A percentile compares a stretch with the other conserved stretches of the same genome.
phyloP scores from a whole-genome alignment of 306 rosid genomes.

The Spatholobus suberectus region DNA sequence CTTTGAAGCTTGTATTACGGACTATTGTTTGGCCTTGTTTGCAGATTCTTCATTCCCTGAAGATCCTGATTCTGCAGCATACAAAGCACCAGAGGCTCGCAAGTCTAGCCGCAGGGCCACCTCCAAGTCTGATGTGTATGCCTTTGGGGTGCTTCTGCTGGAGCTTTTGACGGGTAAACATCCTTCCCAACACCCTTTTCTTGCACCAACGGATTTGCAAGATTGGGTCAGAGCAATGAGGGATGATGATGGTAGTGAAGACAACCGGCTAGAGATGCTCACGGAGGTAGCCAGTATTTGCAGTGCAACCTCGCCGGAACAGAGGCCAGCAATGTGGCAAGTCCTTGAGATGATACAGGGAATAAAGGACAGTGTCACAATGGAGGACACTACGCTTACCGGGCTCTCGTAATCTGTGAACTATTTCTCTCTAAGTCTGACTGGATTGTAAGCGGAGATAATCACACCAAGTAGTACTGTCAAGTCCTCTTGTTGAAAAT shows the following conservation, averaged over 20 bases:
- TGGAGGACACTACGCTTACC: slow-evolving; percentile 43
- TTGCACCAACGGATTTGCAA: slow-evolving; percentile 69
- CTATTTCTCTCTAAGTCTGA: neutral
- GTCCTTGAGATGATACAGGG: slow-evolving; percentile 87
- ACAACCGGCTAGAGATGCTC: slow-evolving; percentile 79
- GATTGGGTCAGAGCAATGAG: slow-evolving; percentile 90
- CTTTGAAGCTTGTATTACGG: slow-evolving; percentile 90
- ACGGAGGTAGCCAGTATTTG: slow-evolving; percentile 91
- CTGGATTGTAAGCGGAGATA: slow-evolving; percentile 26
- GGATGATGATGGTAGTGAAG: slow-evolving; percentile 72
- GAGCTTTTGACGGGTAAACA: slow-evolving; percentile 95
- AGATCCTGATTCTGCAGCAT: slow-evolving; percentile 68
- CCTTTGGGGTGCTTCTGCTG: slow-evolving; percentile 77
- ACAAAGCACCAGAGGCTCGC: slow-evolving; percentile 78
- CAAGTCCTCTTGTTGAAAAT: slow-evolving; percentile 24
- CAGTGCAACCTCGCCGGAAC: slow-evolving; percentile 83
- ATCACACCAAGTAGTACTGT: slow-evolving; percentile 8
- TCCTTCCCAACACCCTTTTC: slow-evolving; percentile 83
- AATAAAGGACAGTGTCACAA: slow-evolving; percentile 74
- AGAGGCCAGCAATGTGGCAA: slow-evolving; percentile 96
- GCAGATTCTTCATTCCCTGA: slow-evolving; percentile 57
- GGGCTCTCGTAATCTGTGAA: slow-evolving; percentile 47
- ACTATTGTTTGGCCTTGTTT: slow-evolving; percentile 69
- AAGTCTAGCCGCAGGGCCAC: slow-evolving; percentile 61
- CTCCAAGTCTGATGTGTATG: slow-evolving; percentile 73